Evolutionary conservation across 768 basidiomycete species (phyloP), one percentile per base, ranked within the genome.

Genomic region (Hemileccinum rubropunctum): DNA sequence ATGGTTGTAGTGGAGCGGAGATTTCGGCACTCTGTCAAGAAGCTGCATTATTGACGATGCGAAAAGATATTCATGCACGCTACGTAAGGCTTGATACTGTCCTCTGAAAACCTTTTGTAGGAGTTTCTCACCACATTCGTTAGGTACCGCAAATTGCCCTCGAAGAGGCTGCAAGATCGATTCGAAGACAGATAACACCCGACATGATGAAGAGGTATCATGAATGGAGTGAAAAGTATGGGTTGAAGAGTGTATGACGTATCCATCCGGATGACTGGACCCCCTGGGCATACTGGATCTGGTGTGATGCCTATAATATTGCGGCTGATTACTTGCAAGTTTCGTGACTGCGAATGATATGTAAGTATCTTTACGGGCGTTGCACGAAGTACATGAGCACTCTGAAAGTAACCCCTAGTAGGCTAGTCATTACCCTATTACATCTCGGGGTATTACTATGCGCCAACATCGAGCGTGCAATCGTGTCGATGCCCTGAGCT

Each of bases 1-100:
- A 88, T 10, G 97, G 95, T 1, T 99, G 93, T 65, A 98, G 95
- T 17, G 97, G 97, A 5, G 97, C 97, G 6, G 97, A 99, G 67
- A 83, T 98, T 30, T 78, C 82, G 6, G 84, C 88, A 9, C 77
- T 98, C 38, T 98, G 95, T 64, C 97, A 98, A 70, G 95, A 99
- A 68, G 97, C 97, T 4, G 97, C 95, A 0, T 67, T 98, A 54
- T 65, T 86, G 47, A 90, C 94, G 0, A 98, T 99, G 97, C 84
- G 89, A 56, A 76, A 81, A 46, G 80, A 98, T 66, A 84, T 98
- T 32, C 67, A 89, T 51, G 83, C 91, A 3, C 76, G 82, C 39
- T 77, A 74, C 59, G 95, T 95, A 57, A 61, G 89, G 71, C 28
- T 1, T 40, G 39, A 10, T 6, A 7, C 35, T 34, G 28, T 28